Evolutionary conservation across 768 basidiomycete species (phyloP).

Genomic region (Mycena venus): DNA sequence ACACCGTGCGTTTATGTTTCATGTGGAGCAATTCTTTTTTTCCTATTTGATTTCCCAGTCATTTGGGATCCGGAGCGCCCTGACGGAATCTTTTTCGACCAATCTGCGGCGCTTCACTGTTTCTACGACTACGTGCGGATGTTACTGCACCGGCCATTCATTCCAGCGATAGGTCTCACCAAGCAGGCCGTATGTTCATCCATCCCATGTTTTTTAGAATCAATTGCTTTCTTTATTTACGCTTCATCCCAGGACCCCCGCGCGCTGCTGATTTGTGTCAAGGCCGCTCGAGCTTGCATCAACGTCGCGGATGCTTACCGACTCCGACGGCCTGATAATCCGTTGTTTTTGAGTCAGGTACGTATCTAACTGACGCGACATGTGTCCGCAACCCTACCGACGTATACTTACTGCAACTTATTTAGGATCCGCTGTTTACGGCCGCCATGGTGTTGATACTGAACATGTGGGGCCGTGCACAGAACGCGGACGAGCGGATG

Average conservation of each 20-base stretch:
- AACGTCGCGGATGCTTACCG: not conserved
- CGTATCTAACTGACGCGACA: too few relatives aligned
- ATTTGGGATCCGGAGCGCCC: not conserved
- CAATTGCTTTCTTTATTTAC: not conserved
- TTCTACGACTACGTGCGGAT: not conserved
- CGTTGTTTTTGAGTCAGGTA: constrained; percentile 13
- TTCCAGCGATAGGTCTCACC: not conserved
- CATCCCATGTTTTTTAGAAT: not conserved
- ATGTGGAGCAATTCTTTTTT: too few relatives aligned
- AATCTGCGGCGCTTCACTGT: constrained; percentile 9
- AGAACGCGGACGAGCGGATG: not conserved
- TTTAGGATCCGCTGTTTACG: not conserved
- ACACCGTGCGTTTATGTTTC: not conserved
- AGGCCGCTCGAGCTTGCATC: not conserved
- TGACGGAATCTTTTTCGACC: not conserved
- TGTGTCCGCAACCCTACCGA: too few relatives aligned
- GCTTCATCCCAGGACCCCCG: not conserved
- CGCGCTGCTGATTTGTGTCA: not conserved
- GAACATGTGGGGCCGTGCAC: not conserved
- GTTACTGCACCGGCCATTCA: constrained; percentile 11
- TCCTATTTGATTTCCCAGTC: not conserved
- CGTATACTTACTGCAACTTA: not conserved
- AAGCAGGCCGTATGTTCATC: not conserved
- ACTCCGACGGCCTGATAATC: not conserved
- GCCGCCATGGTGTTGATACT: not conserved